Conservation (phyloP, 768 basidiomycete genomes). For the Naganishia friedmannii region DNA sequence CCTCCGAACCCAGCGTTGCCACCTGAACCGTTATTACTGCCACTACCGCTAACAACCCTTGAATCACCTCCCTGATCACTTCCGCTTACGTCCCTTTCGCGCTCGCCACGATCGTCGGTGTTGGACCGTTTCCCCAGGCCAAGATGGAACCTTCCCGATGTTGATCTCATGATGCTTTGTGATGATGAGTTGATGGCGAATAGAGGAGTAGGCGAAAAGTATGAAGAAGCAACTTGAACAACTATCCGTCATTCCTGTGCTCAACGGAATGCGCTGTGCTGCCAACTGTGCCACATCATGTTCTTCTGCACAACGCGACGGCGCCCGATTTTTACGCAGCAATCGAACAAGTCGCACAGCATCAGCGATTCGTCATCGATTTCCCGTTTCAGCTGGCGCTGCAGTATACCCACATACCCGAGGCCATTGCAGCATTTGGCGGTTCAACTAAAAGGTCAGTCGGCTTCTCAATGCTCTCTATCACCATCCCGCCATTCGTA, state of each 20-base stretch:
- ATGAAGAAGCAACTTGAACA: background rate
- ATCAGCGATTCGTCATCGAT: background rate
- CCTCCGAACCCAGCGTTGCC: slow-evolving; percentile 19
- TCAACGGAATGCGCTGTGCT: background rate
- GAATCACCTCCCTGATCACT: slow-evolving; percentile 5
- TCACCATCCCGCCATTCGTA: too few species aligned
- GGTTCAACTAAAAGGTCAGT: too few species aligned
- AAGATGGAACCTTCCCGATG: slow-evolving; percentile 32
- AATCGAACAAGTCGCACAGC: background rate
- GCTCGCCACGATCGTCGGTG: slow-evolving; percentile 8
- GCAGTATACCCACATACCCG: too few species aligned
- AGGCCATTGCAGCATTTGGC: too few species aligned
- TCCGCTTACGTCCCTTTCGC: slow-evolving; percentile 17
- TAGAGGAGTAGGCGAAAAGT: background rate
- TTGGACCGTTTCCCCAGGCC: slow-evolving; percentile 19
- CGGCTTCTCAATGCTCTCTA: too few species aligned
- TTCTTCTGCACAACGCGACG: too few species aligned
- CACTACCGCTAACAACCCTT: slow-evolving; percentile 17
- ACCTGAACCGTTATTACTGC: background rate
- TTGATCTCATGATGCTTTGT: slow-evolving; percentile 27
- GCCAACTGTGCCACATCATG: background rate
- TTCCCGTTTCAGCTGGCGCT: slow-evolving; percentile 1
- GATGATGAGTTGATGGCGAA: background rate
- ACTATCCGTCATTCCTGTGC: slow-evolving; percentile 1
- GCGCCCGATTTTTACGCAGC: too few species aligned